Conservation (phyloP, 495 filamentous ascomycete species). For the Aspergillus indologenus region DNA sequence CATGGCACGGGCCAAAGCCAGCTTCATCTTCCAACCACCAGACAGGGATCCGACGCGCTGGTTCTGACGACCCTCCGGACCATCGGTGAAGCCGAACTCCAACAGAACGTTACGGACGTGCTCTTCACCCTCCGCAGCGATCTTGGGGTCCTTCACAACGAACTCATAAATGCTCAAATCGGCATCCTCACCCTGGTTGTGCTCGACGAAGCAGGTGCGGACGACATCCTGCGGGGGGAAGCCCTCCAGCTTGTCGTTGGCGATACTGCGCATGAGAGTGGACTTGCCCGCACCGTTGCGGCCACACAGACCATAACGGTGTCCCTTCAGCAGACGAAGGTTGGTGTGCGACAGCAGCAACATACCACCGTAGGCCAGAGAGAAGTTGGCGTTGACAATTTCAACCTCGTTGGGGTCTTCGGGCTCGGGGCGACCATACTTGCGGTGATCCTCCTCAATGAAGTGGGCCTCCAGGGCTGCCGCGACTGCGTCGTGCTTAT, state of each 20-base stretch:
- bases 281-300: slow-evolving; percentile 98
- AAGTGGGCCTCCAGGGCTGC: slow-evolving; percentile 66
- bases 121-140: slow-evolving; percentile 69
- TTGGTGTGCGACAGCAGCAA: slow-evolving; percentile 96
- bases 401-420: slow-evolving; percentile 84
- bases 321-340: slow-evolving; percentile 87
- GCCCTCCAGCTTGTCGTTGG: slow-evolving; percentile 91
- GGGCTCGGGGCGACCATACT: slow-evolving; percentile 78
- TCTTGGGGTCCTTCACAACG: slow-evolving; percentile 76
- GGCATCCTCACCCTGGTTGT: slow-evolving; percentile 96
- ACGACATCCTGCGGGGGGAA: slow-evolving; percentile 90
- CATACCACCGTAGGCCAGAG: slow-evolving; percentile 97
- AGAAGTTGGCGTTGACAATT: slow-evolving; percentile 98
- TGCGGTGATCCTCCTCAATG: slow-evolving; percentile 77
- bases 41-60: slow-evolving; percentile 91
- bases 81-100: slow-evolving; percentile 90
- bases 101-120: slow-evolving; percentile 79
- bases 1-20: slow-evolving; percentile 95
- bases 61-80: slow-evolving; percentile 81
- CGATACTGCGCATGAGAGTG: slow-evolving; percentile 95
- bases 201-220: slow-evolving; percentile 96
- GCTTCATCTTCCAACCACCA: slow-evolving; percentile 99
- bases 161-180: slow-evolving; percentile 94
- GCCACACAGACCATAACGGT: slow-evolving; percentile 94
- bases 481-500: slow-evolving; percentile 57